Evolutionary conservation across 306 rosid genomes (phyloP).

Genomic region (Fragaria ananassa): DNA sequence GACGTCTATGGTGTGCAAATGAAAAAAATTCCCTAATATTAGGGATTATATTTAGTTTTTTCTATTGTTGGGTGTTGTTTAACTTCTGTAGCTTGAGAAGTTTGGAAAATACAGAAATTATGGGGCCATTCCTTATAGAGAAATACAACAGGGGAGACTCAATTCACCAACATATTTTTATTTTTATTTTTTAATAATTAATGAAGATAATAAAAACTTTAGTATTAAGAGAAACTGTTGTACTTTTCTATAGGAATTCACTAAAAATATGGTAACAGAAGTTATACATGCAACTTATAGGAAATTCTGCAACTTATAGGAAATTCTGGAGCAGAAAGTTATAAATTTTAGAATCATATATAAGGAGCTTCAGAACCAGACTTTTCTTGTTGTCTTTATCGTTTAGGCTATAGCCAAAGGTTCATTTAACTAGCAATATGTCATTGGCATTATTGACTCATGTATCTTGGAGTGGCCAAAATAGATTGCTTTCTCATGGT

Average conservation of each 20-base stretch:
- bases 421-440: not conserved
- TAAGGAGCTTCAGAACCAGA: not conserved
- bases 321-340: not conserved
- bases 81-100: not conserved
- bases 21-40: not conserved
- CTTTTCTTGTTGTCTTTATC: not conserved
- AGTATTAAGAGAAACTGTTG: not conserved
- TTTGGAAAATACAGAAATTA: not conserved
- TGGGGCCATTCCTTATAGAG: not conserved
- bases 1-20: not conserved
- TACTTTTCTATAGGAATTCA: not conserved
- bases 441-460: not conserved
- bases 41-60: not conserved
- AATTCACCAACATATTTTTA: not conserved
- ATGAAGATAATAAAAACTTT: not conserved
- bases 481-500: slow-evolving; percentile 17
- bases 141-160: not conserved
- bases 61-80: not conserved
- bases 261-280: not conserved
- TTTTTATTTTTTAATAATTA: not conserved
- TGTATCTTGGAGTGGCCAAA: slow-evolving; percentile 8
- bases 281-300: not conserved
- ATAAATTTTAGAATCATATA: not conserved
- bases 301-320: not conserved
- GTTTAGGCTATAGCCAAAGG: not conserved